A percentile compares a stretch with the other conserved stretches of the same genome.
phyloP scores from a whole-genome alignment of 1,139 yeast species.

The Meyerozyma sp. region DNA sequence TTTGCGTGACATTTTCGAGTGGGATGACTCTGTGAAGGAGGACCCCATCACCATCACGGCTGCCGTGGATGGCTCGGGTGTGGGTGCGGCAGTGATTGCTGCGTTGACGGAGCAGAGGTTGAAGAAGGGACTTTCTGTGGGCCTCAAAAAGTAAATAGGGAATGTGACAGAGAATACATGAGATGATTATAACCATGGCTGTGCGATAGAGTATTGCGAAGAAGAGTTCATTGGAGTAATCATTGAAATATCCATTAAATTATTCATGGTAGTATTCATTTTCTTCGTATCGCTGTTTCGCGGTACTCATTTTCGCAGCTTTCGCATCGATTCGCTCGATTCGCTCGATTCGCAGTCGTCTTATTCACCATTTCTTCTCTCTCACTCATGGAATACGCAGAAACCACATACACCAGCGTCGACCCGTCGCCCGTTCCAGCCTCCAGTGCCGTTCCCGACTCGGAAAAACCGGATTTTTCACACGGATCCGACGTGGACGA shows the following conservation, averaged over 20 bases:
- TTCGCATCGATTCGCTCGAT: not conserved
- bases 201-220: too few relatives aligned
- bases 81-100: conserved; percentile 96
- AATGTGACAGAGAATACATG: too few relatives aligned
- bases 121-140: conserved; percentile 67
- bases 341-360: not conserved
- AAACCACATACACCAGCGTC: not conserved
- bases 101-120: conserved; percentile 84
- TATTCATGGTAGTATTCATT: too few relatives aligned
- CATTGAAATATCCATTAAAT: too few relatives aligned
- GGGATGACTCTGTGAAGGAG: conserved; percentile 56
- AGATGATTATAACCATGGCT: too few relatives aligned
- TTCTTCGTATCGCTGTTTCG: too few relatives aligned
- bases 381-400: not conserved
- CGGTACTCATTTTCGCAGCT: too few relatives aligned
- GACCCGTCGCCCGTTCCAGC: not conserved
- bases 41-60: conserved; percentile 80
- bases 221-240: too few relatives aligned
- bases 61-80: conserved; percentile 98
- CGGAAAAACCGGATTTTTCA: not conserved
- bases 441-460: not conserved
- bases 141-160: conserved; percentile 19
- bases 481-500: not conserved
- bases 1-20: conserved; percentile 82
- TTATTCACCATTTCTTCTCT: too few relatives aligned